Conservation (phyloP, 495 filamentous ascomycete genomes). For the Lasiosphaeris hirsuta region DNA sequence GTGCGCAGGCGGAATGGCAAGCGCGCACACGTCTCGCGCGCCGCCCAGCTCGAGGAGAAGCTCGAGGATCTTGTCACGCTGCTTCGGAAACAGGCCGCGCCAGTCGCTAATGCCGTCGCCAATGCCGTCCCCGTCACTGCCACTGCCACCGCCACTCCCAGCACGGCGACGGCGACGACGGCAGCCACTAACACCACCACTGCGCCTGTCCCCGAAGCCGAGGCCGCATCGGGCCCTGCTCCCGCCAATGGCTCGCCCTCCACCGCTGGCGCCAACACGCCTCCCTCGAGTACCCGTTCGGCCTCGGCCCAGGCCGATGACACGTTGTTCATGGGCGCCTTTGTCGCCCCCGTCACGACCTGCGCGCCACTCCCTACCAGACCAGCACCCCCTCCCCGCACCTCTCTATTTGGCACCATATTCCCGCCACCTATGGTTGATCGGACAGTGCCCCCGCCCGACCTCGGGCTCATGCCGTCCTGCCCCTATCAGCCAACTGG, state of each 20-base stretch:
- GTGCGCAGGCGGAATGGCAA: conserved; percentile 37
- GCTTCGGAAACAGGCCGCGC: conserved; percentile 33
- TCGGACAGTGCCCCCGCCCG: not conserved
- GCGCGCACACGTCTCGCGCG: conserved; percentile 27
- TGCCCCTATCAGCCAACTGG: conserved; percentile 22
- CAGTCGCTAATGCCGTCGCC: conserved; percentile 1
- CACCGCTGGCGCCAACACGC: no score
- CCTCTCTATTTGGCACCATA: not conserved
- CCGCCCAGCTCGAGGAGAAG: conserved; percentile 45
- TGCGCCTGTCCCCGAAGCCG: no score
- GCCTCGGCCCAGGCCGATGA: no score
- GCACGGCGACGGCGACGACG: not conserved
- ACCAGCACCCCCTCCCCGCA: not conserved
- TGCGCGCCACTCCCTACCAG: not conserved
- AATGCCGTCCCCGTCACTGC: not conserved
- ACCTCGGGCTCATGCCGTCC: conserved; percentile 7
- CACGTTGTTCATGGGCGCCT: no score
- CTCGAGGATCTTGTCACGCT: conserved; percentile 44
- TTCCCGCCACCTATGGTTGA: conserved; percentile 4
- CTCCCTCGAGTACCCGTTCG: no score
- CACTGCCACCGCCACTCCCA: not conserved
- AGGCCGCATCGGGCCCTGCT: no score
- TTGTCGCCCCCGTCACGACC: not conserved
- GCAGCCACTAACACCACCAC: no score
- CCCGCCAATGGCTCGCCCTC: no score